Percentiles rank a stretch among this genome's conserved stretches.
Conservation (phyloP, 805 yeast species). For the Candida adriatica region DNA sequence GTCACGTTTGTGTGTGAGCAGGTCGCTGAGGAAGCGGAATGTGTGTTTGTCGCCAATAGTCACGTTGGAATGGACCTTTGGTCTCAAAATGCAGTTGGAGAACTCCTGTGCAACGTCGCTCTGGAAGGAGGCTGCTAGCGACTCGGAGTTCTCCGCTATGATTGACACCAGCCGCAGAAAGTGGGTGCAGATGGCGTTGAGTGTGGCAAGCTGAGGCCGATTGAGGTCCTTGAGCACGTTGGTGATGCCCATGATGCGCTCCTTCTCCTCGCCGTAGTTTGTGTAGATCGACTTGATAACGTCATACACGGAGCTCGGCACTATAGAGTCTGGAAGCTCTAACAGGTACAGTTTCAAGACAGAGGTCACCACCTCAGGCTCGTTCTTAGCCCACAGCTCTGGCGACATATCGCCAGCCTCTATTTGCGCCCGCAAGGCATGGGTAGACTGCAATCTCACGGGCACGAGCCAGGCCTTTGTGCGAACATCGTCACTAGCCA, state of each 20-base stretch:
- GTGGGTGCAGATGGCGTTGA: slow-evolving; percentile 76
- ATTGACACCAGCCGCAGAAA: slow-evolving; percentile 55
- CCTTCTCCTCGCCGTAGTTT: slow-evolving; percentile 31
- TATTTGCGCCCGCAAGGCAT: slow-evolving; percentile 51
- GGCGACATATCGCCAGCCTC: slow-evolving; percentile 31
- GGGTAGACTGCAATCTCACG: slow-evolving; percentile 54
- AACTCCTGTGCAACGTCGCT: slow-evolving; percentile 57
- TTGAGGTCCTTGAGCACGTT: slow-evolving; percentile 63
- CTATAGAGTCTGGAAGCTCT: slow-evolving; percentile 74
- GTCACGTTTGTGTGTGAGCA: slow-evolving; percentile 49
- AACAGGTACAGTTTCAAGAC: slow-evolving; percentile 65
- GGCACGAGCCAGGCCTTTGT: slow-evolving; percentile 63
- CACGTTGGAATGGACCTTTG: slow-evolving; percentile 37
- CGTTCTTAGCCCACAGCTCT: slow-evolving; percentile 27
- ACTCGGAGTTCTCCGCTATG: slow-evolving; percentile 38
- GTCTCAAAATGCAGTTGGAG: slow-evolving; percentile 54
- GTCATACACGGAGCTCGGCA: slow-evolving; percentile 60
- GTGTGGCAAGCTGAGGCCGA: slow-evolving; percentile 66
- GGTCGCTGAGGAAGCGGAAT: slow-evolving; percentile 50
- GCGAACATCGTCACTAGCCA: slow-evolving; percentile 63
- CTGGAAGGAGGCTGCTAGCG: slow-evolving; percentile 32
- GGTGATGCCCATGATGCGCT: slow-evolving; percentile 55
- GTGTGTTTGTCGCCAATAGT: slow-evolving; percentile 55
- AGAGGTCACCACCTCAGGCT: slow-evolving; percentile 57
- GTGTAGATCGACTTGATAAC: slow-evolving; percentile 60